These are phyloP conservation scores for Dactylellina sp. DNA, from an alignment of 2,329 filamentous ascomycete species.

Conservation along the genomic window DNA sequence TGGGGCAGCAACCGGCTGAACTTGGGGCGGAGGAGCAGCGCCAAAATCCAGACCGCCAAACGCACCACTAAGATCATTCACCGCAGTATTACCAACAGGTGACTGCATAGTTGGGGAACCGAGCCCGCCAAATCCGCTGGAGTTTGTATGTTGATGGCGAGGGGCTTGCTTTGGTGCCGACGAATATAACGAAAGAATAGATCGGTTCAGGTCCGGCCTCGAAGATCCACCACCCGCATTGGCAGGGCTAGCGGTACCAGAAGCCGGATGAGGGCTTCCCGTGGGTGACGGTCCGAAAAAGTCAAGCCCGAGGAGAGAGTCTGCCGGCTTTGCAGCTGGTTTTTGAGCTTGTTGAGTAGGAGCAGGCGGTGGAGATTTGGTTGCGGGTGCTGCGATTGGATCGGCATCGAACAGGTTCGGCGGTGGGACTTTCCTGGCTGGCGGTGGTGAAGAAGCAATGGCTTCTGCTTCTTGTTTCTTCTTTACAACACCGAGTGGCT, in stretches of 20 bases:
- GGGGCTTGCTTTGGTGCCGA: conserved; percentile 78
- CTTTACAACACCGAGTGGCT: conserved; percentile 76
- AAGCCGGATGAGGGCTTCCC: conserved; percentile 68
- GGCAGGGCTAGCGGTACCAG: conserved; percentile 57
- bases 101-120: conserved; percentile 67
- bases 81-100: conserved; percentile 67
- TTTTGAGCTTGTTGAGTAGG: conserved; percentile 74
- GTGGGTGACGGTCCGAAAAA: conserved; percentile 83
- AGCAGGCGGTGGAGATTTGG: conserved; percentile 76
- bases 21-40: conserved; percentile 64
- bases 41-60: conserved; percentile 78
- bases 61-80: conserved; percentile 81
- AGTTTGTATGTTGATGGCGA: conserved; percentile 68
- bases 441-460: conserved; percentile 61
- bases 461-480: conserved; percentile 74
- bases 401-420: conserved; percentile 85
- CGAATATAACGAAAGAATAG: conserved; percentile 93
- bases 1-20: conserved; percentile 65
- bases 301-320: conserved; percentile 90
- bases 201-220: conserved; percentile 93
- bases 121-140: conserved; percentile 76
- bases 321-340: conserved; percentile 78
- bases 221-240: conserved; percentile 69
- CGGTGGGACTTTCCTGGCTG: conserved; percentile 61
- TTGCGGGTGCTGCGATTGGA: conserved; percentile 73